Evolutionary conservation across 2,329 filamentous ascomycete genomes (phyloP).

Genomic region (Aspergillus flavus): DNA sequence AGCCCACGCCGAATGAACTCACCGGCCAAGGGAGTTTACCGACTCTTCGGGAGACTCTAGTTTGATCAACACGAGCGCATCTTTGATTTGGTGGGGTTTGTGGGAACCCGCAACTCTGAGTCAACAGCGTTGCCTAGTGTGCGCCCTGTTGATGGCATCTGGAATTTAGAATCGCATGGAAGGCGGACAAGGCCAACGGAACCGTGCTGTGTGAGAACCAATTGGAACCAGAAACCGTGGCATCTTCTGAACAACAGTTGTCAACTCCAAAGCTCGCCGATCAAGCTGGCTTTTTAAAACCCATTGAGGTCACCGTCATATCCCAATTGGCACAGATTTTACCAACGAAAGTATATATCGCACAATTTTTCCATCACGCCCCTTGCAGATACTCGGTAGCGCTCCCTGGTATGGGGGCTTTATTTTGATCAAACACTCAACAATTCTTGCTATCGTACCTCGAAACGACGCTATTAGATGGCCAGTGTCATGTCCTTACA

Average conservation of each 20-base stretch:
- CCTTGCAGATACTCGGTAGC: background rate
- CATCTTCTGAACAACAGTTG: conserved; percentile 7
- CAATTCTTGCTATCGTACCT: background rate
- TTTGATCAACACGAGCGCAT: background rate
- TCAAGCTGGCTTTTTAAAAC: background rate
- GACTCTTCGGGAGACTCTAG: background rate
- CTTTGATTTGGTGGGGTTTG: background rate
- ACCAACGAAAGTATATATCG: background rate
- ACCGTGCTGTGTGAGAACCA: background rate
- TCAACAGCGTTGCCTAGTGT: conserved; percentile 15
- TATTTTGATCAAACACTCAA: background rate
- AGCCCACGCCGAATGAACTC: background rate
- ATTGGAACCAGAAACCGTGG: conserved; percentile 10
- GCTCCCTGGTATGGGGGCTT: background rate
- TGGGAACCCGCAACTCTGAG: background rate
- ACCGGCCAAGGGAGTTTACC: background rate
- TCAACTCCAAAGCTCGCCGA: conserved; percentile 3
- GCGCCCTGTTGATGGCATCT: conserved; percentile 31
- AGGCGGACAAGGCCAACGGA: conserved; percentile 19
- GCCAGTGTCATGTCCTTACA: background rate
- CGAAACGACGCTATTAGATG: conserved; percentile 3
- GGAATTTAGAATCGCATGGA: conserved; percentile 38
- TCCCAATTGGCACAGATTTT: background rate
- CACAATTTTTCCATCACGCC: background rate
- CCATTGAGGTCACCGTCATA: too few relatives aligned